Evolutionary conservation across 2,329 filamentous ascomycete species (phyloP).

Genomic region (Cladophialophora carrionii): DNA sequence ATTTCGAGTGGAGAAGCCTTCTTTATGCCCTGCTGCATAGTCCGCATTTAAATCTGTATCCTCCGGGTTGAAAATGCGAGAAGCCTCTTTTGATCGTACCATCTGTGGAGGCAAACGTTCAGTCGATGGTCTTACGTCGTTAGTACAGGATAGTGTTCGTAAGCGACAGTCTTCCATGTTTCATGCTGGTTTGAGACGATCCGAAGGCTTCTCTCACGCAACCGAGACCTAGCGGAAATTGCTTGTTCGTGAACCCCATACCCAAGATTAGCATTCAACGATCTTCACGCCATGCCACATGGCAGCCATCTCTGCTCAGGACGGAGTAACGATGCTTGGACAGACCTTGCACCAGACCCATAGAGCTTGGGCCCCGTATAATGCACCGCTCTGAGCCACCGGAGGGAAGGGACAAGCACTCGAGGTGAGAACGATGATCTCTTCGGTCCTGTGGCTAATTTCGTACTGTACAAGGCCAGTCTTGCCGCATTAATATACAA

Average conservation of each 20-base stretch:
- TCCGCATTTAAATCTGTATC: neutral
- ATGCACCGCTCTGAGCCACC: neutral
- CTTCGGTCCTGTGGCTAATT: neutral
- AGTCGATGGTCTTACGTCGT: neutral
- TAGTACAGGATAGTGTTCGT: too few species aligned
- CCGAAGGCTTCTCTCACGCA: slow-evolving; percentile 8
- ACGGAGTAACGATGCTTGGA: neutral
- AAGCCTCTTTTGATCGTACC: neutral
- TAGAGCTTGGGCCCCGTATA: neutral
- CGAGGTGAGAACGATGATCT: neutral
- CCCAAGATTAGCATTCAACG: slow-evolving; percentile 5
- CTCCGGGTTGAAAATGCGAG: neutral
- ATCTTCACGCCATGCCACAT: slow-evolving; percentile 6
- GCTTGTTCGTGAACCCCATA: slow-evolving; percentile 18
- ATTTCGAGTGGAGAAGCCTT: slow-evolving; percentile 11
- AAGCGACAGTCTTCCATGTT: neutral
- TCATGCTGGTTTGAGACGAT: slow-evolving; percentile 1
- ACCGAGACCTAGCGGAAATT: slow-evolving; percentile 17
- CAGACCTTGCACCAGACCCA: neutral
- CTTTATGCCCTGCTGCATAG: neutral
- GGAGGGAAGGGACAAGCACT: neutral
- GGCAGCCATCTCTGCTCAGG: neutral
- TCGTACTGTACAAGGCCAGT: slow-evolving; percentile 14
- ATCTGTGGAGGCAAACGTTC: neutral
- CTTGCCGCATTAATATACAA: slow-evolving; percentile 15